A percentile compares a stretch with the other conserved stretches of the same genome.
These are phyloP conservation scores for Calonectria montana DNA, from an alignment of 2,329 filamentous ascomycete genomes.

Conservation along the genomic window DNA sequence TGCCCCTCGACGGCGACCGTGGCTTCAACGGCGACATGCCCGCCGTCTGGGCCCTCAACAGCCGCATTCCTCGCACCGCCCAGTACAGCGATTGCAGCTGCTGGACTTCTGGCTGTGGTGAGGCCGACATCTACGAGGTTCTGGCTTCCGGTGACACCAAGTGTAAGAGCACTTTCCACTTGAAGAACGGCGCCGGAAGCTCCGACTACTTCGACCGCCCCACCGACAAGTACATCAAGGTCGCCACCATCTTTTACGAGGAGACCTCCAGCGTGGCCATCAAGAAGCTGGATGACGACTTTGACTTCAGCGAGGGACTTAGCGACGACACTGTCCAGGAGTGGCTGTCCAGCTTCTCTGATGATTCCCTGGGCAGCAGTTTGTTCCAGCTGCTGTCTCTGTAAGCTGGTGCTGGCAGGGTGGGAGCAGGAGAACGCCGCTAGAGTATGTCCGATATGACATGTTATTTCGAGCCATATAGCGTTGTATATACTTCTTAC, in stretches of 20 bases:
- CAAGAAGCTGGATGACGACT: constrained; percentile 59
- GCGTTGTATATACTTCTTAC: constrained; percentile 11
- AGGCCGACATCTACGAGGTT: constrained; percentile 81
- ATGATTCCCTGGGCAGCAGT: constrained; percentile 31
- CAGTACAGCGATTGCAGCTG: constrained; percentile 81
- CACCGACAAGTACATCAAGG: constrained; percentile 67
- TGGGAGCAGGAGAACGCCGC: background rate
- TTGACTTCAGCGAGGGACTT: constrained; percentile 54
- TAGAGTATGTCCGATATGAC: background rate
- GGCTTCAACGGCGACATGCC: constrained; percentile 74
- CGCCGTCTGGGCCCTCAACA: constrained; percentile 81
- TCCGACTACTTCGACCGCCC: constrained; percentile 80
- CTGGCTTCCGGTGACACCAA: constrained; percentile 72
- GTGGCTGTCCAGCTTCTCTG: constrained; percentile 45
- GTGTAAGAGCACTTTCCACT: constrained; percentile 78
- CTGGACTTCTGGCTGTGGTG: constrained; percentile 76
- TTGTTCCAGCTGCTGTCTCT: constrained; percentile 33
- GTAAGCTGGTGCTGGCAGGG: background rate
- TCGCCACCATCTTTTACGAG: constrained; percentile 71
- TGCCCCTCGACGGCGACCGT: constrained; percentile 71
- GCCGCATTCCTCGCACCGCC: constrained; percentile 74
- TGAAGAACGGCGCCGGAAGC: constrained; percentile 71
- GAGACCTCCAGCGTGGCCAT: constrained; percentile 64
- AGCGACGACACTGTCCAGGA: constrained; percentile 51
- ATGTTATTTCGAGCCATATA: background rate